Conservation (phyloP, 306 rosid species). For the Ammopiptanthus mongolicus region DNA sequence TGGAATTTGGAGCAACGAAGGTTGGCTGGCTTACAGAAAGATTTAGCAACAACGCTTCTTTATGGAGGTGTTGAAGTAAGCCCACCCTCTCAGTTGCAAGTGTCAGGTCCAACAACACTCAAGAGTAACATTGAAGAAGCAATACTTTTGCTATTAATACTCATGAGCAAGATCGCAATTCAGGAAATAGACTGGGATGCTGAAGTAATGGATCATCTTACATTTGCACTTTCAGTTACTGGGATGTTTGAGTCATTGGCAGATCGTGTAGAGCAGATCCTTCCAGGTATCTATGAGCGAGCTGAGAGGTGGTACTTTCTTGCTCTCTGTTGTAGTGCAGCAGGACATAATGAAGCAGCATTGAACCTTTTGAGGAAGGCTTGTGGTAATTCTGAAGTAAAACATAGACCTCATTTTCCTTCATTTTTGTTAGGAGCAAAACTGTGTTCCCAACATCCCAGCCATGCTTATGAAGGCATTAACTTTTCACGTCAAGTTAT, state of each 20-base stretch:
- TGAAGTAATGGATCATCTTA: conserved; percentile 71
- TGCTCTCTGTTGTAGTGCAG: conserved; percentile 77
- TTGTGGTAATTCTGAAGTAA: conserved; percentile 60
- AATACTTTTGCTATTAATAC: conserved; percentile 53
- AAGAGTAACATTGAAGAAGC: conserved; percentile 66
- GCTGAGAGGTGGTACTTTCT: conserved; percentile 81
- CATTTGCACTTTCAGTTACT: conserved; percentile 62
- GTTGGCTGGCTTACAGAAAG: conserved; percentile 58
- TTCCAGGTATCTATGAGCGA: conserved; percentile 63
- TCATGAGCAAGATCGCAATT: conserved; percentile 47
- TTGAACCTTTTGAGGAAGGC: conserved; percentile 65
- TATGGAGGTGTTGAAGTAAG: conserved; percentile 74
- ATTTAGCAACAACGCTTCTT: conserved; percentile 58
- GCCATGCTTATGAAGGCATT: conserved; percentile 56
- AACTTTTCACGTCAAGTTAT: conserved; percentile 42
- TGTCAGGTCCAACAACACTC: conserved; percentile 50
- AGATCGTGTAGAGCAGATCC: conserved; percentile 59
- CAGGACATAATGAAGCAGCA: conserved; percentile 58
- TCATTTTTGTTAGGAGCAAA: conserved; percentile 69
- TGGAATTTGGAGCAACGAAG: conserved; percentile 66
- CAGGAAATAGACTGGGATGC: conserved; percentile 68
- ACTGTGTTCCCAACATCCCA: conserved; percentile 53
- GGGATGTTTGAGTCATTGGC: conserved; percentile 64
- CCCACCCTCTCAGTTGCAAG: conserved; percentile 50
- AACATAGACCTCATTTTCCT: conserved; percentile 43